phyloP scores from a whole-genome alignment of 2,329 filamentous ascomycete species.

The Apiospora rasikravindrae region DNA sequence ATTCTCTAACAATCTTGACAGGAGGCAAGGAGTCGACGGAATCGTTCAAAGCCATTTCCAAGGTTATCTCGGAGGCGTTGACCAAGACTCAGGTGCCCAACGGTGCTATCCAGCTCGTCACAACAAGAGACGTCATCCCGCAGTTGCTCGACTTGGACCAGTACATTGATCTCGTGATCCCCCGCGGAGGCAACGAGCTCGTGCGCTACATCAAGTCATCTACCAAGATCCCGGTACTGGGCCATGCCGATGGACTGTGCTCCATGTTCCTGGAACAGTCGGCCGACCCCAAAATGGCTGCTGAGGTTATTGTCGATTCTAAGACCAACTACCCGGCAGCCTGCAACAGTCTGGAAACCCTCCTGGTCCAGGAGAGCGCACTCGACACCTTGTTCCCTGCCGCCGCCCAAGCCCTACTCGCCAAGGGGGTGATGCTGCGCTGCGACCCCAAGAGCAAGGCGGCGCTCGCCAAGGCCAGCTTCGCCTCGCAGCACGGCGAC shows the following conservation, averaged over 20 bases:
- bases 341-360: conserved; percentile 92
- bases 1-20: conserved; percentile 36
- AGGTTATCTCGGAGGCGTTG: conserved; percentile 81
- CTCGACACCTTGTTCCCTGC: conserved; percentile 70
- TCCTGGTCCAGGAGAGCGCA: conserved; percentile 79
- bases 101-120: conserved; percentile 89
- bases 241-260: conserved; percentile 94
- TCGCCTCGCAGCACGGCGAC: not conserved
- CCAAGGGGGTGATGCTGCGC: conserved; percentile 79
- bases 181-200: conserved; percentile 87
- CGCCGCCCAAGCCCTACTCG: conserved; percentile 75
- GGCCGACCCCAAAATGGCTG: conserved; percentile 74
- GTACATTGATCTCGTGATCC: conserved; percentile 94
- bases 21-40: conserved; percentile 93
- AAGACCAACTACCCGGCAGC: conserved; percentile 95
- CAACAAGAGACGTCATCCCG: conserved; percentile 87
- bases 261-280: conserved; percentile 82
- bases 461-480: conserved; percentile 55
- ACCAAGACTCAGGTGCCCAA: conserved; percentile 77
- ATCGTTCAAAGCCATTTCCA: conserved; percentile 91
- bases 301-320: conserved; percentile 82
- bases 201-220: conserved; percentile 88
- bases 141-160: conserved; percentile 85
- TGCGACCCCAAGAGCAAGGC: conserved; percentile 76
- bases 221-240: conserved; percentile 93